Percentiles rank a stretch among this genome's conserved stretches.
phyloP scores from a whole-genome alignment of 225 moss, liverwort and hornwort genomes.

The Marchantia polymorpha region DNA sequence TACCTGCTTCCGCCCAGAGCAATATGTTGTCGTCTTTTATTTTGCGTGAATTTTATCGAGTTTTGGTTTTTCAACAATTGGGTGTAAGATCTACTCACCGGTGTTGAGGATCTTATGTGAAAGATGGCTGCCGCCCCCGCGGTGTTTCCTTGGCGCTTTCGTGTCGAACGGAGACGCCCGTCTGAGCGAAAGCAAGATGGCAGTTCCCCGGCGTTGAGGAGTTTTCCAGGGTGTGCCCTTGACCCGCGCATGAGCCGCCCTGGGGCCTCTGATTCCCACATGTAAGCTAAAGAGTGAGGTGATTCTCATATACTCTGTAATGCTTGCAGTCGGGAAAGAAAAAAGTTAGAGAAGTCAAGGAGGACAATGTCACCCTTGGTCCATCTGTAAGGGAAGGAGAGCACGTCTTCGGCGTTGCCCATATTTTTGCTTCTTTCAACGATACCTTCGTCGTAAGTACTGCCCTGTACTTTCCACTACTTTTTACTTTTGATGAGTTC shows the following conservation, averaged over 20 bases:
- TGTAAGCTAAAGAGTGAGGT: conserved; percentile 25
- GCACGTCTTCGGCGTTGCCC: conserved; percentile 83
- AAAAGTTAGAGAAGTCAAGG: conserved; percentile 84
- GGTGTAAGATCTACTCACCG: background rate
- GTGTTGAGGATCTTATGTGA: conserved; percentile 13
- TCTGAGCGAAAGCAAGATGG: background rate
- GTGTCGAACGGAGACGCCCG: background rate
- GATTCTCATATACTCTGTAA: conserved; percentile 26
- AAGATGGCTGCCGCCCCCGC: conserved; percentile 10
- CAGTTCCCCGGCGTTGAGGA: background rate
- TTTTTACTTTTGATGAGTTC: too few relatives aligned
- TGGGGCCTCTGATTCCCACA: conserved; percentile 2
- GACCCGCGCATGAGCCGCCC: background rate
- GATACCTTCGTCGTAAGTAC: conserved; percentile 71
- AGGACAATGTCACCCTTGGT: conserved; percentile 87
- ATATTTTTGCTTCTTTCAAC: conserved; percentile 86
- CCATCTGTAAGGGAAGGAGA: conserved; percentile 86
- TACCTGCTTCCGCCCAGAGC: too few relatives aligned
- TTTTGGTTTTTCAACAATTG: background rate
- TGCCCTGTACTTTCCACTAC: background rate
- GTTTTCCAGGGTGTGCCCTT: background rate
- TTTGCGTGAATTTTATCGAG: background rate
- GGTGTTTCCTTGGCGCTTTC: conserved; percentile 5
- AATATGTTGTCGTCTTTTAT: too few relatives aligned
- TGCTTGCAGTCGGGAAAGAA: conserved; percentile 84